A percentile compares a stretch with the other conserved stretches of the same genome.
phyloP scores from a whole-genome alignment of 2,329 filamentous ascomycete species.

The Parastagonospora avenae region DNA sequence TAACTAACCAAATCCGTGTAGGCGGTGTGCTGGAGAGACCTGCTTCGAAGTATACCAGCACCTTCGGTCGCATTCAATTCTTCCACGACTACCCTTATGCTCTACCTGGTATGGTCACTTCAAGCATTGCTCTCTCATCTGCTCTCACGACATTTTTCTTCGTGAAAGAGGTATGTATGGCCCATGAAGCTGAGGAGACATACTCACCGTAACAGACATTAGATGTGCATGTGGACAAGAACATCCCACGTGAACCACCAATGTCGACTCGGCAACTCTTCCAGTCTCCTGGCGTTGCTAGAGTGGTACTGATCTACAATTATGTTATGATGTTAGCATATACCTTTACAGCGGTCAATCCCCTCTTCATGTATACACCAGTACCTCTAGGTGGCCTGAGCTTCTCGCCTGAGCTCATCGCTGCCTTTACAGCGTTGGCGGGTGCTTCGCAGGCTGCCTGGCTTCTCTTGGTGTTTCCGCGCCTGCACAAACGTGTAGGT shows the following conservation, averaged over 20 bases:
- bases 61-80: constrained; percentile 63
- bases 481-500: constrained; percentile 67
- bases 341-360: constrained; percentile 71
- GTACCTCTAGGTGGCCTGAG: constrained; percentile 67
- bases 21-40: constrained; percentile 74
- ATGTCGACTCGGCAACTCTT: constrained; percentile 63
- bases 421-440: constrained; percentile 66
- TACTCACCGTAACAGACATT: constrained; percentile 32
- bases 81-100: constrained; percentile 70
- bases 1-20: constrained; percentile 24
- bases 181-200: neutral
- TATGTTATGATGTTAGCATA: constrained; percentile 72
- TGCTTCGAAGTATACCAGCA: constrained; percentile 63
- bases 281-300: constrained; percentile 66
- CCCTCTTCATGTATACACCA: constrained; percentile 71
- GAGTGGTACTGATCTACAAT: constrained; percentile 68
- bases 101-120: constrained; percentile 65
- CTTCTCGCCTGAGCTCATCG: constrained; percentile 68
- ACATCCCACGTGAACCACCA: constrained; percentile 22
- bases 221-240: constrained; percentile 31
- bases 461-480: constrained; percentile 73
- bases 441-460: constrained; percentile 72
- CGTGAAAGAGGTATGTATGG: constrained; percentile 60
- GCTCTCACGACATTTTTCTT: constrained; percentile 61
- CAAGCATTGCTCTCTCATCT: constrained; percentile 58